Evolutionary conservation across 1,284 basidiomycete species (phyloP).

Genomic region (Cutaneotrichosporon sp.): DNA sequence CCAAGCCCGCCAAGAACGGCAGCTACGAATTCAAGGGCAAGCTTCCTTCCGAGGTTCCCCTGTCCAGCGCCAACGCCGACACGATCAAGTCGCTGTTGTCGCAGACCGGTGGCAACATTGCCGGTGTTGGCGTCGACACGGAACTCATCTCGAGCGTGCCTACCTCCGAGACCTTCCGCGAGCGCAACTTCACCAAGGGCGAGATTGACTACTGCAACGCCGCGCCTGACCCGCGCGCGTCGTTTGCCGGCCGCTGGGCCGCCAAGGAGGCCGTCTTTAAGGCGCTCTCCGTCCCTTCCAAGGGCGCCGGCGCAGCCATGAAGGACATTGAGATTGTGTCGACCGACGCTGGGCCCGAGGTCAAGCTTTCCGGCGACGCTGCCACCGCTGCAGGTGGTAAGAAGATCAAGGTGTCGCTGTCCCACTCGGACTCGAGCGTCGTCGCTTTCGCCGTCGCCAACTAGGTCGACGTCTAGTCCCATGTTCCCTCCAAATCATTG

Average conservation of each 20-base stretch:
- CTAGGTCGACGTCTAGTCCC: constrained; percentile 11
- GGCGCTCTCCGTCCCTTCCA: constrained; percentile 82
- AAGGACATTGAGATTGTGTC: constrained; percentile 95
- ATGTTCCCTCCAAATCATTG: too few species aligned
- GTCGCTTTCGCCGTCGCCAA: constrained; percentile 49
- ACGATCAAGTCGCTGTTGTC: constrained; percentile 53
- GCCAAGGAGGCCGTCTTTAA: constrained; percentile 99
- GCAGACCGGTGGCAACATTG: constrained; percentile 31
- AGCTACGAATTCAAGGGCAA: constrained; percentile 72
- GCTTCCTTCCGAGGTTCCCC: constrained; percentile 54
- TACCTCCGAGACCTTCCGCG: constrained; percentile 80
- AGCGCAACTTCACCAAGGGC: constrained; percentile 85
- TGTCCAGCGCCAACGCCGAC: constrained; percentile 64
- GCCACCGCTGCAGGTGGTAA: constrained; percentile 65
- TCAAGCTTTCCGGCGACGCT: constrained; percentile 78
- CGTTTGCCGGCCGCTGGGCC: constrained; percentile 93
- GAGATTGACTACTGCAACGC: constrained; percentile 80
- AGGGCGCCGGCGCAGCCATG: constrained; percentile 87
- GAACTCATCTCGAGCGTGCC: constrained; percentile 92
- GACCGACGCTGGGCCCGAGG: constrained; percentile 56
- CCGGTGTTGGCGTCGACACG: constrained; percentile 45
- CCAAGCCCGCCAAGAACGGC: constrained; percentile 77
- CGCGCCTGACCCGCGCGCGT: constrained; percentile 82
- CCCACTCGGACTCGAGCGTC: constrained; percentile 57
- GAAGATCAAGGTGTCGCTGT: constrained; percentile 77